phyloP scores from a whole-genome alignment of 1,284 basidiomycete genomes.

The Pseudozyma sp. region DNA sequence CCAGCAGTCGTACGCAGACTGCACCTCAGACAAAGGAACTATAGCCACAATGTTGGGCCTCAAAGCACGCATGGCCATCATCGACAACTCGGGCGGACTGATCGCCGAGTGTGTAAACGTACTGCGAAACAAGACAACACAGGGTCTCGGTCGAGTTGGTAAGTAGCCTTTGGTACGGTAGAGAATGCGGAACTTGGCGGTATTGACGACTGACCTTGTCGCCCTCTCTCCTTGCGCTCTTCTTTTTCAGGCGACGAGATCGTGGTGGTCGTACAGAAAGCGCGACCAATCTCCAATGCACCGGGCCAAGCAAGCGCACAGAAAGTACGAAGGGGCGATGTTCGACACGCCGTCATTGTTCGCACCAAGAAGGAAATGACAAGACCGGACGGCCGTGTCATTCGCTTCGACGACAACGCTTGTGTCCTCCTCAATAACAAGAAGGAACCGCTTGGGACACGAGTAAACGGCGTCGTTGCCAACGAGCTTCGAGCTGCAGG shows the following conservation, averaged over 20 bases:
- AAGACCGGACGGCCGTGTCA: constrained; percentile 85
- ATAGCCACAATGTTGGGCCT: constrained; percentile 63
- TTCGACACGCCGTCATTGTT: constrained; percentile 93
- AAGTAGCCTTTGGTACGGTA: constrained; percentile 18
- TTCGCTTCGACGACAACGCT: constrained; percentile 98
- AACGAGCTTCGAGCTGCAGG: constrained; percentile 89
- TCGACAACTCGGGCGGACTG: constrained; percentile 98
- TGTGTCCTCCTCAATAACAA: constrained; percentile 96
- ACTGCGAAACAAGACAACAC: constrained; percentile 88
- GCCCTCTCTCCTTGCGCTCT: constrained; percentile 74
- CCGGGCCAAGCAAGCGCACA: constrained; percentile 71
- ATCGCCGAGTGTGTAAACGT: constrained; percentile 97
- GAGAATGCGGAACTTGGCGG: not conserved
- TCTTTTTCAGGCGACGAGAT: constrained; percentile 84
- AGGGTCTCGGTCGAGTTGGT: constrained; percentile 78
- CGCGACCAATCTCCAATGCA: constrained; percentile 77
- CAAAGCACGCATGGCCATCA: constrained; percentile 74
- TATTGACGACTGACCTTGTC: constrained; percentile 10
- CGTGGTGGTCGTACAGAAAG: constrained; percentile 93
- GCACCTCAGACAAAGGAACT: not conserved
- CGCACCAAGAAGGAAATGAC: constrained; percentile 85
- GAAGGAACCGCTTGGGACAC: constrained; percentile 93
- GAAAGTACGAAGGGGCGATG: constrained; percentile 86
- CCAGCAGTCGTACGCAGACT: no score
- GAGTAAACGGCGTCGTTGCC: constrained; percentile 92